These are phyloP conservation scores for Solanum piurae DNA, from an alignment of 257 asterid genomes.

Conservation along the genomic window DNA sequence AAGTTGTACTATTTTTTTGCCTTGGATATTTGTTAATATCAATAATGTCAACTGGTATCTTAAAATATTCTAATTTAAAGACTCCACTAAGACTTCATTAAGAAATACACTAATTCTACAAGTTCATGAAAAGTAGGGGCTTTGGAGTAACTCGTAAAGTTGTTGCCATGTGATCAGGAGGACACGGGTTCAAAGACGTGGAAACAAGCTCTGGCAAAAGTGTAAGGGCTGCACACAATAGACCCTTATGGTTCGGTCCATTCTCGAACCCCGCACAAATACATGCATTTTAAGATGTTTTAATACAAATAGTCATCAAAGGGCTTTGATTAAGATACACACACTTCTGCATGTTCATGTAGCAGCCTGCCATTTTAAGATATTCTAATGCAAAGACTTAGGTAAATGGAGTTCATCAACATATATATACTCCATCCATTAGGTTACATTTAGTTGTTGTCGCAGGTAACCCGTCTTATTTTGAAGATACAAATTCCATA, in stretches of 20 bases:
- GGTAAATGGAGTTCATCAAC: background rate
- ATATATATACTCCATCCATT: background rate
- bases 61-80: no score
- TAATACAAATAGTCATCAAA: background rate
- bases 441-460: background rate
- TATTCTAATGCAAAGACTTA: background rate
- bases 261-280: background rate
- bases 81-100: no score
- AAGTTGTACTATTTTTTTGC: no score
- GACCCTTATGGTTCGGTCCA: no score
- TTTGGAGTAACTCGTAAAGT: no score
- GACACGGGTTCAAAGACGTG: no score
- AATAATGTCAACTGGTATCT: no score
- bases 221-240: no score
- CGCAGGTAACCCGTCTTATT: background rate
- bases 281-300: background rate
- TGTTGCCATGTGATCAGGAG: background rate
- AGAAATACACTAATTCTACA: no score
- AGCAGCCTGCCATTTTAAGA: background rate
- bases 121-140: no score
- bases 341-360: background rate
- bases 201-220: background rate
- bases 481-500: background rate
- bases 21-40: no score
- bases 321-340: background rate